A percentile compares a stretch with the other conserved stretches of the same genome.
These are phyloP conservation scores for Boletus vinaceobasis DNA, from an alignment of 768 basidiomycete species.

Conservation along the genomic window DNA sequence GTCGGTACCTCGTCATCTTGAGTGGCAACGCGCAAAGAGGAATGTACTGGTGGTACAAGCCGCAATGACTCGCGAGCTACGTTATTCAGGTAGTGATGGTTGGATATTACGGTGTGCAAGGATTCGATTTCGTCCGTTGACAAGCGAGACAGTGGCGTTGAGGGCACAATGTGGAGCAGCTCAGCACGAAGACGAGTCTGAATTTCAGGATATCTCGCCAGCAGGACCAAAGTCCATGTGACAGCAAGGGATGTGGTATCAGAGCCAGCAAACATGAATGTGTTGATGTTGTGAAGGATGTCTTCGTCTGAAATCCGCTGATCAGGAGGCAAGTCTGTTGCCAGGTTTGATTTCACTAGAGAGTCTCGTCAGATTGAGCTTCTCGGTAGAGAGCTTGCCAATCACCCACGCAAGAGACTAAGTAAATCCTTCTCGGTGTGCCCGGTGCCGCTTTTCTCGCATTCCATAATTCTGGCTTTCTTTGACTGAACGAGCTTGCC, in stretches of 20 bases:
- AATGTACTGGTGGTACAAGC: slow-evolving; percentile 78
- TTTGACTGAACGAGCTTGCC: slow-evolving; percentile 75
- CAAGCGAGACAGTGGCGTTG: slow-evolving; percentile 41
- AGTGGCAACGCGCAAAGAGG: slow-evolving; percentile 73
- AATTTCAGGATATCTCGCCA: slow-evolving; percentile 62
- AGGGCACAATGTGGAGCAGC: slow-evolving; percentile 45
- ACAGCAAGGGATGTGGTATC: slow-evolving; percentile 81
- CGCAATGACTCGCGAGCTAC: slow-evolving; percentile 74
- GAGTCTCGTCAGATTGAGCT: slow-evolving; percentile 5
- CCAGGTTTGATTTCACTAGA: slow-evolving; percentile 79
- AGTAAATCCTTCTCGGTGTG: slow-evolving; percentile 73
- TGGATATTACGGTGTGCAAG: slow-evolving; percentile 51
- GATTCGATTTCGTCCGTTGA: slow-evolving; percentile 65
- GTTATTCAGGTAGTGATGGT: slow-evolving; percentile 71
- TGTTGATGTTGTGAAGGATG: slow-evolving; percentile 81
- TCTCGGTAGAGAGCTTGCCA: not conserved
- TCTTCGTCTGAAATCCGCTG: slow-evolving; percentile 85
- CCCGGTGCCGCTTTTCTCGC: slow-evolving; percentile 45
- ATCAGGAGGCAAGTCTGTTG: slow-evolving; percentile 62
- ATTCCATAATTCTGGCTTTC: slow-evolving; percentile 67
- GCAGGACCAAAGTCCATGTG: slow-evolving; percentile 78
- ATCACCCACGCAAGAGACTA: slow-evolving; percentile 64
- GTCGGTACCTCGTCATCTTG: slow-evolving; percentile 77
- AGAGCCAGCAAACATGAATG: slow-evolving; percentile 88
- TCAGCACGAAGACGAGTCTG: slow-evolving; percentile 75